These are phyloP conservation scores for Phytomonas serpens DNA, from an alignment of 208 protist genomes.

Conservation along the genomic window DNA sequence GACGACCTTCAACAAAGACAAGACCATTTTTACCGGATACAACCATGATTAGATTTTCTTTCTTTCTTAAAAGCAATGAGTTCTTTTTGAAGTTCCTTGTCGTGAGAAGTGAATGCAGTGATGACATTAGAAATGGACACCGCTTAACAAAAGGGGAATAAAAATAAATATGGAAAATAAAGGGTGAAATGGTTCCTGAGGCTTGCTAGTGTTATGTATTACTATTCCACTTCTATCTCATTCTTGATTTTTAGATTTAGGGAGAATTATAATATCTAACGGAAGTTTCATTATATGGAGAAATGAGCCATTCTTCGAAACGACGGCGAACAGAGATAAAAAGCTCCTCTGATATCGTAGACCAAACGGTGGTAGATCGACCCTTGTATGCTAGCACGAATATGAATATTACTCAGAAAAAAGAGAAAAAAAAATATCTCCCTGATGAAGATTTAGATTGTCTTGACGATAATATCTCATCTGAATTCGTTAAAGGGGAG, in stretches of 20 bases:
- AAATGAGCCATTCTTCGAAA: not conserved
- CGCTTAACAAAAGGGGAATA: not conserved
- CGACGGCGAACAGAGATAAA: not conserved
- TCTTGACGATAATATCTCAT: not conserved
- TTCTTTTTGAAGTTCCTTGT: not conserved
- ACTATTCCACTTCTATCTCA: not conserved
- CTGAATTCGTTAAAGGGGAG: not conserved
- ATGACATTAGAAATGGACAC: not conserved
- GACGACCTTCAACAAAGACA: conserved; percentile 74
- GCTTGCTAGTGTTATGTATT: not conserved
- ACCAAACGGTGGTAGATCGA: not conserved
- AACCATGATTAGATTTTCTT: conserved; percentile 51
- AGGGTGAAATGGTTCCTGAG: not conserved
- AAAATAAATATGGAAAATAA: not conserved
- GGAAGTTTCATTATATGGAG: not conserved
- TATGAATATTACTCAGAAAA: not conserved
- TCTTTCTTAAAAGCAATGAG: conserved; percentile 3
- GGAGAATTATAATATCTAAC: not conserved
- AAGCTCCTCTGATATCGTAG: not conserved
- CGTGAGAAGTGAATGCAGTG: not conserved
- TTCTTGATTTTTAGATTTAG: not conserved
- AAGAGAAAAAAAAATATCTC: conserved; percentile 3
- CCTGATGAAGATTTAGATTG: conserved; percentile 3
- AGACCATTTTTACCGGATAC: conserved; percentile 64
- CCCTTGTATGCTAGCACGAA: not conserved